Conservation (phyloP, 2,329 filamentous ascomycete genomes). For the Aspergillus luchuensis region DNA sequence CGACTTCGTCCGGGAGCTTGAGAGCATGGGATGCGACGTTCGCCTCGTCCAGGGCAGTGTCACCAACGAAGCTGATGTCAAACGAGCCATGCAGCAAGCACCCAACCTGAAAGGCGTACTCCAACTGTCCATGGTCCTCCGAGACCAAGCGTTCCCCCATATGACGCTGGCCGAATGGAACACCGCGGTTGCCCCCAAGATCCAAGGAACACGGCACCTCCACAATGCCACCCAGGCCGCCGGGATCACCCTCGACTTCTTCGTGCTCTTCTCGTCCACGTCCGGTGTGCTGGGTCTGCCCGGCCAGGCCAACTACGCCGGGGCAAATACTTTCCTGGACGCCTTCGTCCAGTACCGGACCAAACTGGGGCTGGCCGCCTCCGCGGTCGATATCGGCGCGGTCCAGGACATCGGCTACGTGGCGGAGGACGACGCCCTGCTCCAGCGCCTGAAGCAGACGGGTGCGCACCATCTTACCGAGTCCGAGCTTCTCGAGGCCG, state of each 20-base stretch:
- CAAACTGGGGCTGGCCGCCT: constrained; percentile 20
- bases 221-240: constrained; percentile 23
- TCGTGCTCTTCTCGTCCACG: constrained; percentile 44
- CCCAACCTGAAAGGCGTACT: constrained; percentile 20
- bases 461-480: neutral
- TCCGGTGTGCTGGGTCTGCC: constrained; percentile 33
- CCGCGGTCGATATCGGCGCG: constrained; percentile 24
- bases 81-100: constrained; percentile 4
- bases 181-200: constrained; percentile 36
- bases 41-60: constrained; percentile 12
- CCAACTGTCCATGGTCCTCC: constrained; percentile 25
- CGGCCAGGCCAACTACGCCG: constrained; percentile 41
- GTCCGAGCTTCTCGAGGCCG: neutral
- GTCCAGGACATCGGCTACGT: constrained; percentile 23
- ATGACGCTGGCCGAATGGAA: constrained; percentile 38
- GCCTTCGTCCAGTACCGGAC: constrained; percentile 27
- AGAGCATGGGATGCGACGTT: neutral
- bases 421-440: neutral
- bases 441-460: neutral
- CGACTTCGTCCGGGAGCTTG: constrained; percentile 13
- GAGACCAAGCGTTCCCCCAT: neutral
- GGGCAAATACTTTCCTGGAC: constrained; percentile 44
- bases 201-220: constrained; percentile 32
- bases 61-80: constrained; percentile 10
- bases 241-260: constrained; percentile 42